A percentile compares a stretch with the other conserved stretches of the same genome.
These are phyloP conservation scores for Talaromyces thailandensis DNA, from an alignment of 495 filamentous ascomycete genomes.

Conservation along the genomic window DNA sequence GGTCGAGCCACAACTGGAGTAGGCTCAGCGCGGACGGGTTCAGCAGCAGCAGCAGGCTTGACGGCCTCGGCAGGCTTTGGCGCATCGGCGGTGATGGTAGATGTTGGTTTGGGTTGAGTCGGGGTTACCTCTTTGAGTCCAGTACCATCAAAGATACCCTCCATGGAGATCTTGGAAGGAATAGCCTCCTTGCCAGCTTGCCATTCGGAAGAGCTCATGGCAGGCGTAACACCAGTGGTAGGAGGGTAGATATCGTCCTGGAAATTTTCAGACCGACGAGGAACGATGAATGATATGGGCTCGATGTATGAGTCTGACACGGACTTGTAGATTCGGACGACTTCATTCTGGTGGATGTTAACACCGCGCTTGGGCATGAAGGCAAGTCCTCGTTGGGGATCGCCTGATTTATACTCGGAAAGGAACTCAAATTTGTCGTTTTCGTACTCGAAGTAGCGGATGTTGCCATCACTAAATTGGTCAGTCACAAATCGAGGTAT, in stretches of 20 bases:
- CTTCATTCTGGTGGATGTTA: conserved; percentile 93
- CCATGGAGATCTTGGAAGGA: conserved; percentile 86
- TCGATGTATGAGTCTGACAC: conserved; percentile 91
- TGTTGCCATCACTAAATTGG: conserved; percentile 77
- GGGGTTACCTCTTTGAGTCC: conserved; percentile 62
- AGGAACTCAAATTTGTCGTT: conserved; percentile 97
- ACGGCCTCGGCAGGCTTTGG: conserved; percentile 43
- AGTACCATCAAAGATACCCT: conserved; percentile 79
- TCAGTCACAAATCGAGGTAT: conserved; percentile 9
- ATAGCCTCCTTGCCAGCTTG: conserved; percentile 71
- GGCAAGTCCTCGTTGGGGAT: conserved; percentile 89
- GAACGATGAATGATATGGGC: conserved; percentile 94
- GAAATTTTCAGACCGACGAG: conserved; percentile 90
- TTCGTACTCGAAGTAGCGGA: conserved; percentile 94
- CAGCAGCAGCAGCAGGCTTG: conserved; percentile 23
- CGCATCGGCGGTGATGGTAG: conserved; percentile 28
- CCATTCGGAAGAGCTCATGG: conserved; percentile 76
- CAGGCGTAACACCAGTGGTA: conserved; percentile 64
- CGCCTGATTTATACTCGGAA: conserved; percentile 88
- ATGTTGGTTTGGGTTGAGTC: conserved; percentile 55
- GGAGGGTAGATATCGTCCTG: conserved; percentile 96
- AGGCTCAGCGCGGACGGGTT: conserved; percentile 23
- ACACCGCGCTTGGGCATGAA: conserved; percentile 94
- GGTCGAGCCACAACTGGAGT: conserved; percentile 40
- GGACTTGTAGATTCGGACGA: conserved; percentile 93